These are phyloP conservation scores for Aristolochia contorta DNA, from an alignment of 164 flowering plant species.

Conservation along the genomic window DNA sequence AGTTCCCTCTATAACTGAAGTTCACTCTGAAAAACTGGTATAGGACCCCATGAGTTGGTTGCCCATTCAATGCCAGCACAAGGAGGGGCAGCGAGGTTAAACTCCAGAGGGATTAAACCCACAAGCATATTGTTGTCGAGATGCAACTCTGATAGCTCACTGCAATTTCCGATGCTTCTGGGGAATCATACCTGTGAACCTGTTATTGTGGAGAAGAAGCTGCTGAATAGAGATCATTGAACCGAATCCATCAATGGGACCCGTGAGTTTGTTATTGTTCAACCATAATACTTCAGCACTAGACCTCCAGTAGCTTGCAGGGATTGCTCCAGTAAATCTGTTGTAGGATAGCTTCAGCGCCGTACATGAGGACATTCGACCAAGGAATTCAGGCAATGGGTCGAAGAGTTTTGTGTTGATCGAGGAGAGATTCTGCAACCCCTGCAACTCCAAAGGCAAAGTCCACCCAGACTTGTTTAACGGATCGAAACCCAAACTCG, in stretches of 20 bases:
- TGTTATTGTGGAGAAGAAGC: constrained; percentile 2
- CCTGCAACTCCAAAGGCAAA: constrained; percentile 31
- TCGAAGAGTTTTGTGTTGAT: constrained; percentile 41
- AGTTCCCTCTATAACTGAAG: constrained; percentile 22
- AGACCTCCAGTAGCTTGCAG: constrained; percentile 36
- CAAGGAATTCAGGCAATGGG: constrained; percentile 53
- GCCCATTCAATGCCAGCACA: constrained; percentile 40
- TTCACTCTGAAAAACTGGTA: constrained; percentile 37
- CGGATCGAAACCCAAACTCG: constrained; percentile 58
- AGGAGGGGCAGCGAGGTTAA: constrained; percentile 32
- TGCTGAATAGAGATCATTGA: neutral
- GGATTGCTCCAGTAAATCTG: constrained; percentile 44
- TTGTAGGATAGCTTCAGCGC: constrained; percentile 39
- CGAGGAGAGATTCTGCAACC: constrained; percentile 43
- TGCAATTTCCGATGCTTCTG: constrained; percentile 30
- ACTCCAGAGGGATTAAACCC: constrained; percentile 50
- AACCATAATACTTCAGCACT: constrained; percentile 1
- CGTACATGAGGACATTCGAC: constrained; percentile 33
- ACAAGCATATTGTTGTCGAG: constrained; percentile 56
- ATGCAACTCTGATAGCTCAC: constrained; percentile 43
- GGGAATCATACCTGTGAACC: constrained; percentile 72
- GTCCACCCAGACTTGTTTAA: constrained; percentile 10
- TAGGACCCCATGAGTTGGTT: constrained; percentile 51
- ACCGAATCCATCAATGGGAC: neutral
- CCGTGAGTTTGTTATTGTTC: constrained; percentile 16